A percentile compares a stretch with the other conserved stretches of the same genome.
phyloP scores from a whole-genome alignment of 2,329 filamentous ascomycete species.

The Colletotrichum brevisporum region DNA sequence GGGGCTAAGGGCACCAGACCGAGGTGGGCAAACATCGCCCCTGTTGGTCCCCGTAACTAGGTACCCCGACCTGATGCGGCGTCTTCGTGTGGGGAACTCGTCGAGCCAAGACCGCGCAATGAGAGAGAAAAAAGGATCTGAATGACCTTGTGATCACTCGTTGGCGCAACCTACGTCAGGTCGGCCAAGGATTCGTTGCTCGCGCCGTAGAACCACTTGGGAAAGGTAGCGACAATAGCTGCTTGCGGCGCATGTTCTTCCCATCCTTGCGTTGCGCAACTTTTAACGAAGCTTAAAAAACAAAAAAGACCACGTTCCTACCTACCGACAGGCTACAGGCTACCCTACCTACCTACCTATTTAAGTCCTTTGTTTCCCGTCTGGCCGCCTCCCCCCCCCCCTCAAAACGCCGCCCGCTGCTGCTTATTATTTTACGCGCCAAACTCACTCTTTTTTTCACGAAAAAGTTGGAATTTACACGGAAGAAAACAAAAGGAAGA shows the following conservation, averaged over 20 bases:
- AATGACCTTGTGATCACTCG: slow-evolving; percentile 40
- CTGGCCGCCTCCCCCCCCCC: neutral
- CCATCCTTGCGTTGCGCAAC: slow-evolving; percentile 20
- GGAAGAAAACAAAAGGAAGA: too few species aligned
- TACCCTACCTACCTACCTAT: slow-evolving; percentile 13
- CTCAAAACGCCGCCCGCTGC: neutral
- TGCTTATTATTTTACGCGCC: neutral
- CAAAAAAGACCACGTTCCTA: neutral
- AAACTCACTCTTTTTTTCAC: neutral
- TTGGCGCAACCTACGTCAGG: slow-evolving; percentile 32
- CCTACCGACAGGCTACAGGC: too few species aligned
- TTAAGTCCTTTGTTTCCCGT: slow-evolving; percentile 35
- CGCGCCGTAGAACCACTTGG: slow-evolving; percentile 28
- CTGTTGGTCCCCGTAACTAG: too few species aligned
- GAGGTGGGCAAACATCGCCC: too few species aligned
- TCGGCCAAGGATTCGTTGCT: slow-evolving; percentile 36
- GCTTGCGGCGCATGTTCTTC: slow-evolving; percentile 29
- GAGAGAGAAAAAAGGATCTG: slow-evolving; percentile 34
- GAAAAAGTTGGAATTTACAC: neutral
- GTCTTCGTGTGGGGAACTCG: neutral
- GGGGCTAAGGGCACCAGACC: neutral
- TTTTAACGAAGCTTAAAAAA: slow-evolving; percentile 29
- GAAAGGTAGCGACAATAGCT: slow-evolving; percentile 34
- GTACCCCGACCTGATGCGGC: too few species aligned
- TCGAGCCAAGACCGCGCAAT: neutral